A percentile compares a stretch with the other conserved stretches of the same genome.
Conservation (phyloP, 2,329 filamentous ascomycete species). For the Aureobasidium sp. region DNA sequence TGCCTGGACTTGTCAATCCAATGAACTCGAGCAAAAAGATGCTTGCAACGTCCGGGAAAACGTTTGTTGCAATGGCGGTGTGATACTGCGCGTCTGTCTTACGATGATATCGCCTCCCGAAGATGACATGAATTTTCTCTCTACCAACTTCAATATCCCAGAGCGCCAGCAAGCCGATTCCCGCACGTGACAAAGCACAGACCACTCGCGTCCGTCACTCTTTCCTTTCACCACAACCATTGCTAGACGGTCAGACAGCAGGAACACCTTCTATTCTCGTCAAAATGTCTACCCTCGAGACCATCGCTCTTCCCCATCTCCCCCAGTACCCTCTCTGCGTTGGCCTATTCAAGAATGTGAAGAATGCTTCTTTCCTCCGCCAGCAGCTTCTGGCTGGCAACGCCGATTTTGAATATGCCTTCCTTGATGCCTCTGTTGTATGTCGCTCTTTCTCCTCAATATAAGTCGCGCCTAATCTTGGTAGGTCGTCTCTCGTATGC, state of each 20-base stretch:
- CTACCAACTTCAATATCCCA: neutral
- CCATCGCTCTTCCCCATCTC: conserved; percentile 65
- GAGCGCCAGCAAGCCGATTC: neutral
- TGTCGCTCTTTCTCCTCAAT: neutral
- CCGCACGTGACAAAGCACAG: conserved; percentile 1
- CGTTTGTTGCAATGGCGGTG: neutral
- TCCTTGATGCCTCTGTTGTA: conserved; percentile 78
- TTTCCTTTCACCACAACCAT: neutral
- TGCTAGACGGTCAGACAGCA: neutral
- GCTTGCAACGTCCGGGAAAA: neutral
- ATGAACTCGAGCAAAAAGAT: neutral
- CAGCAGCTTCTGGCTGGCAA: conserved; percentile 81
- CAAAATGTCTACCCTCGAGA: conserved; percentile 50
- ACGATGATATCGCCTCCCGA: neutral
- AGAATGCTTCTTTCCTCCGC: conserved; percentile 70
- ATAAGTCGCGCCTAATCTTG: neutral
- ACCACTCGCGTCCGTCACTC: neutral
- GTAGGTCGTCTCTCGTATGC: conserved; percentile 61
- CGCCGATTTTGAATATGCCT: conserved; percentile 79
- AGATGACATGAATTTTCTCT: conserved; percentile 3
- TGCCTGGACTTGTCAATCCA: neutral
- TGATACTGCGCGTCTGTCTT: neutral
- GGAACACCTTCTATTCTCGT: neutral
- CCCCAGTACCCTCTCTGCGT: conserved; percentile 62
- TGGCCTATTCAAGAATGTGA: conserved; percentile 64